Evolutionary conservation across 2,329 filamentous ascomycete species (phyloP), one percentile per base, ranked within the genome.

Genomic region (Paracorniculantispora psalliotae): DNA sequence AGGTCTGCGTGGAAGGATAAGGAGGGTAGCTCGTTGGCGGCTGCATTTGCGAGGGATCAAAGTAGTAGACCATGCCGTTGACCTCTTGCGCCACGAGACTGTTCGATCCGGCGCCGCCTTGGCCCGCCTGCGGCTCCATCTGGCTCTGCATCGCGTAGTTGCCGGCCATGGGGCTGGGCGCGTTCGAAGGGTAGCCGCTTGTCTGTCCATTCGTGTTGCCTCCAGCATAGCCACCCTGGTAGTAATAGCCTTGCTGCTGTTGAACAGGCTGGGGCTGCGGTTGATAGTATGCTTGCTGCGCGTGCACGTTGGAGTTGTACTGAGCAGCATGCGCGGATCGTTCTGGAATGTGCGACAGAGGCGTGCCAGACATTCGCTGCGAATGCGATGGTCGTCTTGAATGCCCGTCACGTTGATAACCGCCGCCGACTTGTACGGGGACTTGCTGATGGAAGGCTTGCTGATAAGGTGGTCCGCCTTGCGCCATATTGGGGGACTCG

Each of bases 11-110:
- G 7, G 78, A 68, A 58, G 79, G 76, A 62, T 81, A 82, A 1
- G 74, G 59, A 30, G 77, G 75, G 63, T 82, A 84, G 21, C 71
- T 67, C 51, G 76, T 70, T 63, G 83, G 76, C 1, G 81, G 75
- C 26, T 84, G 77, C 50, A 92, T 77, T 68, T 92, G 88, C n/a
- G 86, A 81, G 8, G 90, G 82, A 68, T 96, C 90, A 67, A 92
- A 92, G 71, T 96, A 99, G 73, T 96, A 97, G 1, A 96, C 92
- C 83, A 96, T 97, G 62, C 94, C 94, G 66, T 96, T 96, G 63
- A 88, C 87, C 76, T 97, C 93, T 72, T 97, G 92, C 0, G 91
- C 91, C 50, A 88, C 82, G 44, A 85, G 44, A 23, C 49, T 71
- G 63, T 78, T 82, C 12, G 28, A 19, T 15, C 30, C 53, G 19